Base-by-base conservation (phyloP, 768 basidiomycete species). In the Austroboletus eburneus region DNA sequence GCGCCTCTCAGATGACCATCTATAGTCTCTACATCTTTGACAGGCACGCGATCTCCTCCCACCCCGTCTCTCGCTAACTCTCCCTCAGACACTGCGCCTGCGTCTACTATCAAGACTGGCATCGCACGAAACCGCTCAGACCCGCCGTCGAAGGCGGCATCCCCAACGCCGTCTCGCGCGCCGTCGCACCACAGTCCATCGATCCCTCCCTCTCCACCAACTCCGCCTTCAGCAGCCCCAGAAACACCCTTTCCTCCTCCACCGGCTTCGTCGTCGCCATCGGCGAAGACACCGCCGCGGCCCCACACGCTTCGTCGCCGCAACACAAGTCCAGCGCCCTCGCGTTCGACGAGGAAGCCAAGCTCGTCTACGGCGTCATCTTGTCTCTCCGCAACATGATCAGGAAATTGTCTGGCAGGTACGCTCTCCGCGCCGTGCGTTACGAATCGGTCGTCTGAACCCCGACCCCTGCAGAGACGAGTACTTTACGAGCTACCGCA, bases 81-180 rank as follows among this genome's bases (percentile, higher is more conserved):
- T 45, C 23, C 27, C 10, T 35, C 63, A 92, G 95, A 67, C 91
- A 96, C 65, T 93, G 94, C 67, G 78, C 77, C 17, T 91, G 90
- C 61, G 79, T 98, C 38, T 97, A 95, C 70, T 96, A 97, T 64
- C 91, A 96, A 55, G 91, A 95, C 64, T 95, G 91, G 89, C 85
- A 94, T 57, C 81, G 91, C 41, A 83, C 83, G 0, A 82, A 77
- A 43, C 76, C 83, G 25, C 81, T 85, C 24, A 85, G 81, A 64
- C 77, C 79, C 33, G 88, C 92, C 3, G 74, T 75, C 14, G 78
- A 84, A 63, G 83, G 84, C 9, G 81, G 81, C 35, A 79, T 92
- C 44, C 76, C 91, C 30, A 82, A 84, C 13, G 90, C 83, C 17
- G 91, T 96, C 34, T 85, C 88, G 24, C 81, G 83, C 48, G 78